Evolutionary conservation across 768 basidiomycete species (phyloP), one percentile per base, ranked within the genome.

Genomic region (Neoboletus magnificus): DNA sequence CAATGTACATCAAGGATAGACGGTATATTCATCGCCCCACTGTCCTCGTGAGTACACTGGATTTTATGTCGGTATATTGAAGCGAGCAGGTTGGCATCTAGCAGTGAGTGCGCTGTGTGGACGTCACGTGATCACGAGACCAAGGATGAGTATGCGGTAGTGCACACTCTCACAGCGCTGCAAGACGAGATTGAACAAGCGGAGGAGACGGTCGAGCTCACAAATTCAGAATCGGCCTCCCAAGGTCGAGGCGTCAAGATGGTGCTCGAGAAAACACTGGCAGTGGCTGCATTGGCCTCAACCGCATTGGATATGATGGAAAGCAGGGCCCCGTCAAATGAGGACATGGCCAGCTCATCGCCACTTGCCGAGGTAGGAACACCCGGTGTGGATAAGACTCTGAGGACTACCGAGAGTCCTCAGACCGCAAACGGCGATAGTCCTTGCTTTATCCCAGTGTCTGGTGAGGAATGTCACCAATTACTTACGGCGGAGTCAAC

Each of bases 41-140:
- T 30, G 6, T 29, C 47, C 18, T 22, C 41, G 58, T 61, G 48
- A 61, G 60, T 39, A 11, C 40, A 32, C 9, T 35, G 12, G 16
- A 4, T n/a, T 12, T 27, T 20, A 5, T 11, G 27, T 5, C 5
- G 3, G 29, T 22, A n/a, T 29, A 25, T 22, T 53, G 27, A 48
- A 35, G 10, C 5, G 10, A 59, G 13, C 5, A 13, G 12, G 12
- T 36, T 22, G 30, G 4, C 48, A 47, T 48, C 20, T 32, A 61
- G n/a, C n/a, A n/a, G 58, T 40, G 25, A 40, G 16, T 6, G 2
- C 6, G 5, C 9, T 4, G 11, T 11, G 7, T 20, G 12, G 2
- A 16, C 36, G 1, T 22, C 40, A 11, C n/a, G 32, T n/a, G 37
- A 39, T 20, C 4, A 27, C 18, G 22, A n/a, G 0, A 12, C 13